Conservation (phyloP, 805 yeast species). For the Dipodascus geniculatus region DNA sequence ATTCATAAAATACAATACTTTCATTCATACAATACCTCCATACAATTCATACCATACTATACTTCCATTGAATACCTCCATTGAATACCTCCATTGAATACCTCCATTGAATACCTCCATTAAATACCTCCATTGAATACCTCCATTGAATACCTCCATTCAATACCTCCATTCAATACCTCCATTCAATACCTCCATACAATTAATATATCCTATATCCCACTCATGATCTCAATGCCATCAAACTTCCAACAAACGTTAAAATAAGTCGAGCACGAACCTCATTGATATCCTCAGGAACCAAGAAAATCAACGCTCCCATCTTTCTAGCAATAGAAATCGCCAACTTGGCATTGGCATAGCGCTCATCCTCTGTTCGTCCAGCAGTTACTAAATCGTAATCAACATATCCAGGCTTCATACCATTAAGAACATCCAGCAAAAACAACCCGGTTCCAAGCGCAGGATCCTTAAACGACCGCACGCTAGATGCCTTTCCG, state of each 20-base stretch:
- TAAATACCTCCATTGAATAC: too few relatives aligned
- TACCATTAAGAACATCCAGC: slow-evolving; percentile 80
- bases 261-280: slow-evolving; percentile 88
- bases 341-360: slow-evolving; percentile 92
- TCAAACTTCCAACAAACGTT: slow-evolving; percentile 90
- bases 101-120: too few relatives aligned
- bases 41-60: too few relatives aligned
- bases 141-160: too few relatives aligned
- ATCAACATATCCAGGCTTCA: slow-evolving; percentile 96
- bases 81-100: too few relatives aligned
- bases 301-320: slow-evolving; percentile 96
- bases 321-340: slow-evolving; percentile 96
- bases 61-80: too few relatives aligned
- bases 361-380: slow-evolving; percentile 67
- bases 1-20: too few relatives aligned
- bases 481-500: slow-evolving; percentile 58
- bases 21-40: too few relatives aligned
- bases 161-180: too few relatives aligned
- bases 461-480: slow-evolving; percentile 78
- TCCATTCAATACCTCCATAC: too few relatives aligned
- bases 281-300: slow-evolving; percentile 98
- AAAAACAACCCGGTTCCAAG: slow-evolving; percentile 70
- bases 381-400: slow-evolving; percentile 83
- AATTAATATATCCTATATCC: too few relatives aligned
- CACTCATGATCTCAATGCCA: slow-evolving; percentile 40